Evolutionary conservation across 2,329 filamentous ascomycete genomes (phyloP), one percentile per base, ranked within the genome.

Genomic region (Fusarium tricinctum): DNA sequence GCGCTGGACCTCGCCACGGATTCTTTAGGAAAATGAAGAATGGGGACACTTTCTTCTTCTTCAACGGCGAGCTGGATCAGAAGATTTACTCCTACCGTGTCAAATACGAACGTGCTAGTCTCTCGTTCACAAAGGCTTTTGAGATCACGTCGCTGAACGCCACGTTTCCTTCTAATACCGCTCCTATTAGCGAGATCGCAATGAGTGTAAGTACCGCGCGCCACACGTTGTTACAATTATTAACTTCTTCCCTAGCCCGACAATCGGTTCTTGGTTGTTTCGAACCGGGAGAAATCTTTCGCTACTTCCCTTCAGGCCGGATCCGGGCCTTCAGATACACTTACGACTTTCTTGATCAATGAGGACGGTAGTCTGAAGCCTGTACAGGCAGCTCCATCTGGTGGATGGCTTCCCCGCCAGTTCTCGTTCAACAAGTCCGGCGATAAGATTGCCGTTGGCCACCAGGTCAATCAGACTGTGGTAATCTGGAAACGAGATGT

Each of bases 1-100:
- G 71, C 1, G 55, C 57, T 3, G 71, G 71, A 7, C 71, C 71
- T 0, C 71, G 71, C 6, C 71, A 73, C 12, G 71, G 71, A 0
- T 64, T 73, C 39, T 73, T 73, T 44, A 58, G 61, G 9, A 33
- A 71, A n/a, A 71, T 62, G 43, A 33, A 49, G 3, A 71, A 58
- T 5, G 70, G 71, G 2, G 58, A 73, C 8, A 74, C 70, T 0
- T 73, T 70, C 20, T 73, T 73, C 30, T 71, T 71, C 22, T 74
- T 73, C 19, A 66, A 74, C 0, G 71, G 71, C 2, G 71, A 73
- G 28, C 58, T 73, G 13, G 53, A 59, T 17, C 71, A 73, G 26
- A 74, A 74, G 50, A 63, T 73, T 1, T 70, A 73, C 46, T 73
- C 71, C 7, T 73, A 73, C 8, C 56, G 63, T 2, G 71, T 74